Base-by-base conservation (phyloP, 257 asterid genomes). In the Jacaranda mimosifolia region DNA sequence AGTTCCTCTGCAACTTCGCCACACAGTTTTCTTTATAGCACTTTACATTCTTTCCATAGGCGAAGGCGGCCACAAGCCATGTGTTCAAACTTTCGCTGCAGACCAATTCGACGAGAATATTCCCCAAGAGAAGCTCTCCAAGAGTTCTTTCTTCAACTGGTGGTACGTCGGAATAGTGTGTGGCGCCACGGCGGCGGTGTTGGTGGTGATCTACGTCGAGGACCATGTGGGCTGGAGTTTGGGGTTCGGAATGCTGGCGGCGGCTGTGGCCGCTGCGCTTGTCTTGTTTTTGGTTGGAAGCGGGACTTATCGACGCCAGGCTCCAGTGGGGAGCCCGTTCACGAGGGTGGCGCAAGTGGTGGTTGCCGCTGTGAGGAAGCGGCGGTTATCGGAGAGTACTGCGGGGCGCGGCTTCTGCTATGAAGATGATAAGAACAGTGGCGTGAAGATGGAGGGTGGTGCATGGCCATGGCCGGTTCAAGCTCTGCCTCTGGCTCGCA, bases 21-120 rank as follows among this genome's bases (percentile, higher is more conserved):
- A 51, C 9, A 52, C 79, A 14, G 64, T 91, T 18, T 89, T 91
- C 91, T 91, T 91, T 83, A 38, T 81, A 3, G 86, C 97, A 1
- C 88, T 91, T 8, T 91, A 91, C 84, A 63, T 85, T 10, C 59
- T 89, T 0, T 64, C 91, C 15, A 43, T 84, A 8, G 95, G 97
- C 15, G 94, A 88, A 60, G 97, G 97, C 12, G 97, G 97, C 8
- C 95, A 91, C 87, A 89, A 89, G 84, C 97, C 97, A 7, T 91
- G 95, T 58, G 92, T 89, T 0, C 95, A 89, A 52, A 88, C 95
- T 5, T 89, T 91, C 9, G 95, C 93, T 6, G 97, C 97, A 0
- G 97, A 91, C 70, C 97, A 91, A 52, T 91, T 91, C 12, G 89
- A 89, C 70, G 95, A 89, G 7, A 82, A 76, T 5, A 4, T 56